A percentile compares a stretch with the other conserved stretches of the same genome.
These are phyloP conservation scores for Mycosarcoma maydis DNA, from an alignment of 1,284 basidiomycete genomes.

Conservation along the genomic window DNA sequence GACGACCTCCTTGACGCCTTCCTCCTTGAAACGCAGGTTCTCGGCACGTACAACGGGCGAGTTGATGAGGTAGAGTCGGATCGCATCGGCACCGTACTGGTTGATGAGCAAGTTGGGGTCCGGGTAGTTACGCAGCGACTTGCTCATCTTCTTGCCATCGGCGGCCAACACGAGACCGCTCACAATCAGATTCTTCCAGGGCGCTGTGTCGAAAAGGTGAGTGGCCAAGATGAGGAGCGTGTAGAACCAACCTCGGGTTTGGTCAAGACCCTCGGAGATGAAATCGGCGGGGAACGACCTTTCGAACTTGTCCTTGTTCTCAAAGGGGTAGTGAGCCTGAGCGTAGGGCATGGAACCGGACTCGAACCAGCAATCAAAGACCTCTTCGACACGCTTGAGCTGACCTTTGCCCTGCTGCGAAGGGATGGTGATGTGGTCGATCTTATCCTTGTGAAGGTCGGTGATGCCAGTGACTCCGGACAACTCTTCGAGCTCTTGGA, in stretches of 20 bases:
- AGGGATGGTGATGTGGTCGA: conserved; percentile 96
- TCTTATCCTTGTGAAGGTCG: conserved; percentile 94
- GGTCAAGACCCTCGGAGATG: conserved; percentile 86
- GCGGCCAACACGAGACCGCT: conserved; percentile 94
- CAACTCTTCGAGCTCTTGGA: conserved; percentile 85
- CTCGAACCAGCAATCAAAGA: conserved; percentile 99
- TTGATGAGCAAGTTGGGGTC: conserved; percentile 92
- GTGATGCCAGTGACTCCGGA: conserved; percentile 86
- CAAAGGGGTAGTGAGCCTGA: conserved; percentile 96
- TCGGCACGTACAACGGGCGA: conserved; percentile 98
- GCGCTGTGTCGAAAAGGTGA: conserved; percentile 89
- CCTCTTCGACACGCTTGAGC: conserved; percentile 89
- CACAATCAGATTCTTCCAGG: conserved; percentile 98
- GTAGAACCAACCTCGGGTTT: conserved; percentile 94
- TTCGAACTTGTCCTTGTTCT: conserved; percentile 86
- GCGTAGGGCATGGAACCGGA: conserved; percentile 99
- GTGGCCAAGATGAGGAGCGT: conserved; percentile 94
- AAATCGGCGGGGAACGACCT: conserved; percentile 95
- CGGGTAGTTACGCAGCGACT: conserved; percentile 97
- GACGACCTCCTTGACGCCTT: conserved; percentile 95
- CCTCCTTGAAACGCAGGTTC: conserved; percentile 96
- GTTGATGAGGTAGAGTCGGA: conserved; percentile 97
- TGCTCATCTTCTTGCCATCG: conserved; percentile 99
- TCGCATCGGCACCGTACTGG: conserved; percentile 93
- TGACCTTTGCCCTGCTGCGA: conserved; percentile 87